phyloP scores from a whole-genome alignment of 805 yeast species.

The Wickerhamomyces canadensis region DNA sequence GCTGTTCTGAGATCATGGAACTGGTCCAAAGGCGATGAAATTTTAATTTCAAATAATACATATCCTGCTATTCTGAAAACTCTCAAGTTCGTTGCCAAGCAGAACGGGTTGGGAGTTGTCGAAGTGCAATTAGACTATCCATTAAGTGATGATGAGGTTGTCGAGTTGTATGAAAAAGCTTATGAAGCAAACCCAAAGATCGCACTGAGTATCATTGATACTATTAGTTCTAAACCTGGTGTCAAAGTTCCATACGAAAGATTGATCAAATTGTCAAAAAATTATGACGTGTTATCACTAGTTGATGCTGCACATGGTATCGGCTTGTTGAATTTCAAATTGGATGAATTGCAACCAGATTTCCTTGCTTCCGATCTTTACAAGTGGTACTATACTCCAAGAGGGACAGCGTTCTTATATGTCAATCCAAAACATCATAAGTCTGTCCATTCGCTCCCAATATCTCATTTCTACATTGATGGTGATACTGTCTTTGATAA shows the following conservation, averaged over 20 bases:
- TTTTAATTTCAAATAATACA: slow-evolving; percentile 25
- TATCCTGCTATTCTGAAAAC: slow-evolving; percentile 9
- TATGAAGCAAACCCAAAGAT: slow-evolving; percentile 23
- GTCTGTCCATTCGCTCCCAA: slow-evolving; percentile 49
- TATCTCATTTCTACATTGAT: slow-evolving; percentile 41
- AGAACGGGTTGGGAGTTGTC: slow-evolving; percentile 30
- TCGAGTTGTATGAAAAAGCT: slow-evolving; percentile 27
- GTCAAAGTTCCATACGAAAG: slow-evolving; percentile 49
- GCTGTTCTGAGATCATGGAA: slow-evolving; percentile 46
- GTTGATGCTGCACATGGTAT: slow-evolving; percentile 73
- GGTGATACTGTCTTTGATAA: slow-evolving; percentile 27
- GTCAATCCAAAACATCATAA: slow-evolving; percentile 47
- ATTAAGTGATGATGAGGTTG: slow-evolving; percentile 34
- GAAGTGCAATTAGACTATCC: slow-evolving; percentile 40
- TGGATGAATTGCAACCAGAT: slow-evolving; percentile 45
- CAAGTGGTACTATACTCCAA: slow-evolving; percentile 61
- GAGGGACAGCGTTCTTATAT: slow-evolving; percentile 54
- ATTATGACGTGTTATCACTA: slow-evolving; percentile 43
- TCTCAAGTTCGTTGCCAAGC: slow-evolving; percentile 16
- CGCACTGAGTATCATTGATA: slow-evolving; percentile 47
- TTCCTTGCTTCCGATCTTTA: slow-evolving; percentile 59
- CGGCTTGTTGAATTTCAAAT: slow-evolving; percentile 45
- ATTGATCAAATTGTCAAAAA: slow-evolving; percentile 39
- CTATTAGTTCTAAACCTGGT: slow-evolving; percentile 63
- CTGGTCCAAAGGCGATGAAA: slow-evolving; percentile 38